Conservation (phyloP, 129 eudicot species). For the Pulicaria dysenterica region DNA sequence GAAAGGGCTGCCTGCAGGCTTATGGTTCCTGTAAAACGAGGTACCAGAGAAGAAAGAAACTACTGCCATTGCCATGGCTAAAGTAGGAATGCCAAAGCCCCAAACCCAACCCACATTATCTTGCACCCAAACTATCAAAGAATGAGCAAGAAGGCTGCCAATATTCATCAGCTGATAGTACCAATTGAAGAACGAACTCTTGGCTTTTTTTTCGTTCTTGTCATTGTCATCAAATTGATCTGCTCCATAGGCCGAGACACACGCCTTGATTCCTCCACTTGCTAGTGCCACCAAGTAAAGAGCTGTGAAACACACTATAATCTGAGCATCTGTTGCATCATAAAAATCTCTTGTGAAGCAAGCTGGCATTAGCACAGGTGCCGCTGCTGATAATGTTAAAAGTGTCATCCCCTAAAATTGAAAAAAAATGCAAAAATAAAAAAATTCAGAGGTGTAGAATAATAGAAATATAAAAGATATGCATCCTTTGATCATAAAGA, state of each 20-base stretch:
- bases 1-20: conserved; percentile 42
- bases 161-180: conserved; percentile 35
- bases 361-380: conserved; percentile 13
- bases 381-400: conserved; percentile 34
- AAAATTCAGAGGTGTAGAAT: conserved; percentile 3
- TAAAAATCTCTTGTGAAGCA: conserved; percentile 17
- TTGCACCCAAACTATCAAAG: conserved; percentile 45
- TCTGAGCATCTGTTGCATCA: conserved; percentile 14
- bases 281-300: conserved; percentile 41
- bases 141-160: conserved; percentile 37
- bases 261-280: conserved; percentile 44
- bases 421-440: background rate
- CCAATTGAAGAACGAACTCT: conserved; percentile 42
- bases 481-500: background rate
- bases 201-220: conserved; percentile 25
- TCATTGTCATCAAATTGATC: conserved; percentile 40
- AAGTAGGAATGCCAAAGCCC: conserved; percentile 45
- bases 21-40: conserved; percentile 37
- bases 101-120: conserved; percentile 40
- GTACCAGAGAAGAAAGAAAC: conserved; percentile 38
- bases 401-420: conserved; percentile 38
- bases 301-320: conserved; percentile 23
- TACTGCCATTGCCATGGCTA: conserved; percentile 39
- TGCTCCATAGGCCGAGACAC: conserved; percentile 37
- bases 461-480: background rate